Conservation (phyloP, 805 yeast species). For the Lipomyces mesembrius region DNA sequence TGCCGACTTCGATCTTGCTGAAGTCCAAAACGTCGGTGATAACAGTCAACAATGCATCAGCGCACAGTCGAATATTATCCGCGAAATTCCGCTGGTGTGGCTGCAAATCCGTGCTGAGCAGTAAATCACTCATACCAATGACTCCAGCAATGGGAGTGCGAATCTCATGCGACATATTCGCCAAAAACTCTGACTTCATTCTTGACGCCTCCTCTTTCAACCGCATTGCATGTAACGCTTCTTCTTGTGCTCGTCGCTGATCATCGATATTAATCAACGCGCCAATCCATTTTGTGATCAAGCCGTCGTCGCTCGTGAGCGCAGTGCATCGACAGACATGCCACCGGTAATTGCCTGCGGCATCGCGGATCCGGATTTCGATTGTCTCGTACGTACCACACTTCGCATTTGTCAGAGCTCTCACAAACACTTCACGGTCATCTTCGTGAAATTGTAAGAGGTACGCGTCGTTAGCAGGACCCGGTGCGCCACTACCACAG, state of each 20-base stretch:
- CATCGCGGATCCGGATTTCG: slow-evolving; percentile 31
- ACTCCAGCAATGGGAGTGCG: slow-evolving; percentile 61
- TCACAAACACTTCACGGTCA: slow-evolving; percentile 25
- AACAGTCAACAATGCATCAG: slow-evolving; percentile 57
- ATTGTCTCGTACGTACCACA: slow-evolving; percentile 26
- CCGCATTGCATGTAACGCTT: slow-evolving; percentile 36
- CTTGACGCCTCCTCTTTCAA: slow-evolving; percentile 36
- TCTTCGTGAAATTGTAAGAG: slow-evolving; percentile 34
- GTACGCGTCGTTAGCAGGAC: slow-evolving; percentile 29
- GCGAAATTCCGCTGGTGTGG: slow-evolving; percentile 56
- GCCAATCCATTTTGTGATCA: slow-evolving; percentile 37
- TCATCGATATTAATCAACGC: slow-evolving; percentile 37
- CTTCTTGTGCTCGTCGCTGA: slow-evolving; percentile 38
- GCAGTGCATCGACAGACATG: slow-evolving; percentile 37
- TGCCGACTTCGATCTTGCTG: slow-evolving; percentile 61
- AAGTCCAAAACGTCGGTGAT: slow-evolving; percentile 61
- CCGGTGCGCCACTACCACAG: slow-evolving; percentile 36
- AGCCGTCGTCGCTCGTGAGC: slow-evolving; percentile 31
- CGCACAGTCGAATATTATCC: slow-evolving; percentile 56
- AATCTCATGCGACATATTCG: slow-evolving; percentile 63
- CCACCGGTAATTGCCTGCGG: slow-evolving; percentile 34
- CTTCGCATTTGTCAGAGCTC: slow-evolving; percentile 18
- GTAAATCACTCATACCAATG: slow-evolving; percentile 55
- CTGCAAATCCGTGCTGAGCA: slow-evolving; percentile 54
- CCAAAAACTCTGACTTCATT: slow-evolving; percentile 56